Percentiles rank a stretch among this genome's conserved stretches.
Conservation (phyloP, 805 yeast species). For the Schwanniomyces yamadae region DNA sequence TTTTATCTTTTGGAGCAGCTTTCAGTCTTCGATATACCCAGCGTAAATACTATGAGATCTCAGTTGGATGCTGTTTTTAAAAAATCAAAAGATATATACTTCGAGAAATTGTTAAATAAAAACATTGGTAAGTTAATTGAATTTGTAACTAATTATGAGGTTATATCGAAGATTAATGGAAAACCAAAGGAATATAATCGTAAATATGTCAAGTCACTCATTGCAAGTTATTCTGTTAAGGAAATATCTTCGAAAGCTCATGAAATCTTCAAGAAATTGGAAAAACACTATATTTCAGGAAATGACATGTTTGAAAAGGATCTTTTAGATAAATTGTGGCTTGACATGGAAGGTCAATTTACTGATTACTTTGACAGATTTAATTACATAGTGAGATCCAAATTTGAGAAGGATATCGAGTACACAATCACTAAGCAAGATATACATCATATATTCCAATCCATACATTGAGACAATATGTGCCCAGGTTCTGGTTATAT, state of each 20-base stretch:
- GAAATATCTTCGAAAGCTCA: conserved; percentile 57
- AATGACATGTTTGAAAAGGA: conserved; percentile 48
- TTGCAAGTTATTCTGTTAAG: conserved; percentile 53
- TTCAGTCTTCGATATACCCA: conserved; percentile 20
- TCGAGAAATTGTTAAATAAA: conserved; percentile 35
- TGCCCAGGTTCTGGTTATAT: too few species aligned
- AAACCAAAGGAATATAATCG: conserved; percentile 64
- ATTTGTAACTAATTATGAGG: conserved; percentile 64
- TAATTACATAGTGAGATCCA: conserved; percentile 49
- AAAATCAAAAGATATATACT: conserved; percentile 29
- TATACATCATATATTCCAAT: conserved; percentile 52
- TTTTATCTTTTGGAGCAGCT: conserved; percentile 35
- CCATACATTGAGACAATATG: conserved; percentile 11
- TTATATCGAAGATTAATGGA: conserved; percentile 47
- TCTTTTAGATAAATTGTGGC: conserved; percentile 65
- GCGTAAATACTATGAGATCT: conserved; percentile 21
- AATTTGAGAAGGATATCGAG: conserved; percentile 55
- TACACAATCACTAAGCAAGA: conserved; percentile 53
- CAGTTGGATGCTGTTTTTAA: conserved; percentile 27
- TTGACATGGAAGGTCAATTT: conserved; percentile 63
- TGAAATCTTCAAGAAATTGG: conserved; percentile 55
- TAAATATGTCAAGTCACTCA: conserved; percentile 55
- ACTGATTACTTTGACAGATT: conserved; percentile 55
- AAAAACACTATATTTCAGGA: conserved; percentile 49
- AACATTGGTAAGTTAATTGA: conserved; percentile 67